phyloP scores from a whole-genome alignment of 148 eudicot genomes.

The Beta vulgaris region DNA sequence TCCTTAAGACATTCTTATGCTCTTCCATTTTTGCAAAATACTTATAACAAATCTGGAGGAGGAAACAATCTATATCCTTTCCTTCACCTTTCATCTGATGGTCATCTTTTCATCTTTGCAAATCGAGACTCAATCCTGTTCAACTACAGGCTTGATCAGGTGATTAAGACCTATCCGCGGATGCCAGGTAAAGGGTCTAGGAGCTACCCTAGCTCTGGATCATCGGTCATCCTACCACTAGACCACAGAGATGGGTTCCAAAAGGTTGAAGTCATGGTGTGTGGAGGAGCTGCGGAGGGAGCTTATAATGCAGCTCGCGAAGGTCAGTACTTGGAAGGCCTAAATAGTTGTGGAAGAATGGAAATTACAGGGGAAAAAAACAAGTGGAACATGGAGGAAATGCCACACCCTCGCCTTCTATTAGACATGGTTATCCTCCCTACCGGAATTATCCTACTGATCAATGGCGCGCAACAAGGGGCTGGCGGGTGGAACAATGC shows the following conservation, averaged over 20 bases:
- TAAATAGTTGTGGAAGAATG: constrained; percentile 55
- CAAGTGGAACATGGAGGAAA: constrained; percentile 55
- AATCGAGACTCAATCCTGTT: constrained; percentile 59
- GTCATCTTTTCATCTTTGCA: constrained; percentile 55
- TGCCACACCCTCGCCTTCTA: constrained; percentile 52
- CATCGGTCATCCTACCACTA: constrained; percentile 57
- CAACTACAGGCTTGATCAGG: constrained; percentile 35
- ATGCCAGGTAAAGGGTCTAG: constrained; percentile 53
- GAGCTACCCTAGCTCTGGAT: constrained; percentile 56
- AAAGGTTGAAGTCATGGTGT: constrained; percentile 56
- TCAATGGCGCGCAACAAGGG: constrained; percentile 54
- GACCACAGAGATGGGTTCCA: constrained; percentile 33
- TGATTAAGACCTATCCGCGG: constrained; percentile 47
- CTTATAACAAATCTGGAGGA: constrained; percentile 30
- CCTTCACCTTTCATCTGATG: constrained; percentile 53
- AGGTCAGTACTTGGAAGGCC: constrained; percentile 32
- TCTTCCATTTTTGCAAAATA: constrained; percentile 44
- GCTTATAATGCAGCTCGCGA: constrained; percentile 35
- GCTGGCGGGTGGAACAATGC: constrained; percentile 46
- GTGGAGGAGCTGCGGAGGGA: constrained; percentile 56
- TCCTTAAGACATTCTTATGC: constrained; percentile 7
- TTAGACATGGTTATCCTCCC: constrained; percentile 63
- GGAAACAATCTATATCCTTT: constrained; percentile 61
- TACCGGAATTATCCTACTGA: constrained; percentile 45
- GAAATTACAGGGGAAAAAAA: constrained; percentile 44